Evolutionary conservation across 257 asterid species (phyloP).

Genomic region (Solanum pimpinellifolium): DNA sequence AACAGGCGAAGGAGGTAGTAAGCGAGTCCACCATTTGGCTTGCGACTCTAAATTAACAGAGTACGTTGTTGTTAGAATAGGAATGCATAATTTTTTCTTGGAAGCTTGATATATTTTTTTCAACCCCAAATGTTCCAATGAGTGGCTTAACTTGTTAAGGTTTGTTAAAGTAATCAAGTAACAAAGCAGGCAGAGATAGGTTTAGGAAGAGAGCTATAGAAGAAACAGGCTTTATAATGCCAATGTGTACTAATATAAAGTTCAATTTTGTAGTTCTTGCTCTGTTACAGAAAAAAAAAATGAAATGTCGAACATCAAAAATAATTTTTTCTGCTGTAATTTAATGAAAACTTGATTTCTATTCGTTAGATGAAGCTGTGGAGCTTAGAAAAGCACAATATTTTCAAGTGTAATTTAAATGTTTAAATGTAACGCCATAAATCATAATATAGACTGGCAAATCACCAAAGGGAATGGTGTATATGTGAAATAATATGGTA

Average conservation of each 20-base stretch:
- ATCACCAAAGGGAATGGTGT: background rate
- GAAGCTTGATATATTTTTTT: background rate
- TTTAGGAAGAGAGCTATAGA: background rate
- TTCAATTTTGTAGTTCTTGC: background rate
- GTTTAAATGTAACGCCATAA: background rate
- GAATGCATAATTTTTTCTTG: background rate
- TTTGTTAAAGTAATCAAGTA: background rate
- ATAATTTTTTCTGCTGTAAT: background rate
- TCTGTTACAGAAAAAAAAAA: background rate
- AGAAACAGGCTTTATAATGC: background rate
- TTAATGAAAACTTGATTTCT: background rate
- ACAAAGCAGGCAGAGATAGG: background rate
- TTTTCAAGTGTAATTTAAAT: background rate
- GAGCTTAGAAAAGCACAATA: background rate
- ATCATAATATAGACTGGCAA: background rate
- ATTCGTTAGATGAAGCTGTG: background rate
- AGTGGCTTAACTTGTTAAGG: background rate
- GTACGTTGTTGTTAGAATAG: background rate
- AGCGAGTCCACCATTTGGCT: background rate
- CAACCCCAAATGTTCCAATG: background rate
- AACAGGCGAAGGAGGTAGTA: background rate
- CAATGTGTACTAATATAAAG: background rate
- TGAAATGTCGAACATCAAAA: background rate
- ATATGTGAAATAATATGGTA: background rate
- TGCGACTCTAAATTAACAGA: background rate